Base-by-base conservation (phyloP, 1,139 yeast genomes). In the Candida mesenterica region DNA sequence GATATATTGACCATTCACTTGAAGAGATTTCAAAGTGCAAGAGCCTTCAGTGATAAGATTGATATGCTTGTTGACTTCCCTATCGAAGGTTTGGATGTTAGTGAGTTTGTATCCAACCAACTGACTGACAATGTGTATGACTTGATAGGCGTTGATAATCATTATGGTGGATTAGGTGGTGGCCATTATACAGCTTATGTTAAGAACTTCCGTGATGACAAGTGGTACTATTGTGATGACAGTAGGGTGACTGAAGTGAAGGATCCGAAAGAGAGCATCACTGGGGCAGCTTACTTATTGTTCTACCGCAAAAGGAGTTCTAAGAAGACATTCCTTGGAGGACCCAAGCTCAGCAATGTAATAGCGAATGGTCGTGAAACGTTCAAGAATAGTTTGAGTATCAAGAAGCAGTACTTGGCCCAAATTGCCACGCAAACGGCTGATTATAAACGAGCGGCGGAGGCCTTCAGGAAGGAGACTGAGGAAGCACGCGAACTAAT, bases 171-270 rank as follows among this genome's bases (percentile, higher is more conserved):
- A 0, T 68, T 92, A 22, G 97, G 97, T 1, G 98, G 98, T 5
- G 98, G 98, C 3, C 98, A 92, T 62, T 92, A 92, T 57, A 92
- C 98, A 1, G 88, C 97, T 0, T 82, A 79, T 49, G 97, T 77
- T 1, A 83, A 82, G 57, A 90, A 90, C 53, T 82, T 80, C 58
- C 68, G 79, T 33, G 95, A 87, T 50, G 64, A 66, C 20, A 70
- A 79, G 45, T 92, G 98, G 97, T 89, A 89, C 56, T 85, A 88
- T 54, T 92, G 74, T 59, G 92, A 92, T 55, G 98, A 92, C 57
- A 81, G 96, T 6, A 62, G 82, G 24, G 97, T 90, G 1, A 65
- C 77, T 0, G 69, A 67, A 27, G 57, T 70, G 9, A 68, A 79
- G 0, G 73, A 77, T 36, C 85, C 95, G 0, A 70, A 70, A 19